These are phyloP conservation scores for Pseudoturritis turrita DNA, from an alignment of 345 rosid genomes.

Conservation along the genomic window DNA sequence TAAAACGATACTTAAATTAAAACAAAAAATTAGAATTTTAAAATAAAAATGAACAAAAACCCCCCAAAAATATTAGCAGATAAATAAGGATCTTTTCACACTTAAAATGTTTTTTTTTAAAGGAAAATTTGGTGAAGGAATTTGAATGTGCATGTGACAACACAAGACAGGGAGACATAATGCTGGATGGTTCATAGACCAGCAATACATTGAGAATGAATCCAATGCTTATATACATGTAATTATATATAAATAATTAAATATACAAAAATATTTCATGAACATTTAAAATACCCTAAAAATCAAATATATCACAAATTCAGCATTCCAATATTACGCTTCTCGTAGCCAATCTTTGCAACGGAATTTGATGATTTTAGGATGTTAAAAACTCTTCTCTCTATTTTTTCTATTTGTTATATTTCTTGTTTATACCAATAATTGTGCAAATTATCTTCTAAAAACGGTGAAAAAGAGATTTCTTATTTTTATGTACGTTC, in stretches of 20 bases:
- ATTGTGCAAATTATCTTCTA: too few species aligned
- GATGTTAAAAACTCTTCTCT: too few species aligned
- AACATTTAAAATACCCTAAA: too few species aligned
- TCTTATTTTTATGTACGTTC: too few species aligned
- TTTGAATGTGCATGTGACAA: conserved; percentile 20
- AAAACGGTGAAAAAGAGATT: too few species aligned
- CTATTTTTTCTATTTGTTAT: too few species aligned
- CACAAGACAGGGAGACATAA: conserved; percentile 15
- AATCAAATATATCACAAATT: neutral
- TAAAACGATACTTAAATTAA: too few species aligned
- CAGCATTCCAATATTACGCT: neutral
- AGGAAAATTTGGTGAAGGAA: neutral
- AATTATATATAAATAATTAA: neutral
- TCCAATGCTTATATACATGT: conserved; percentile 2
- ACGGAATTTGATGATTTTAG: too few species aligned
- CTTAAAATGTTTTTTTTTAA: neutral
- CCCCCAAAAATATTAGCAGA: neutral
- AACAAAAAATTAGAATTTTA: too few species aligned
- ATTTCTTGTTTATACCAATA: too few species aligned
- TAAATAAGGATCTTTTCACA: neutral
- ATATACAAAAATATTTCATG: neutral
- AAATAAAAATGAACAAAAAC: neutral
- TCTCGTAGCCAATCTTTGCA: too few species aligned
- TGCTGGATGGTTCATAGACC: conserved; percentile 18
- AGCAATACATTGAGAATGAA: neutral